These are phyloP conservation scores for Stemphylium beticola DNA, from an alignment of 2,329 filamentous ascomycete genomes.

Conservation along the genomic window DNA sequence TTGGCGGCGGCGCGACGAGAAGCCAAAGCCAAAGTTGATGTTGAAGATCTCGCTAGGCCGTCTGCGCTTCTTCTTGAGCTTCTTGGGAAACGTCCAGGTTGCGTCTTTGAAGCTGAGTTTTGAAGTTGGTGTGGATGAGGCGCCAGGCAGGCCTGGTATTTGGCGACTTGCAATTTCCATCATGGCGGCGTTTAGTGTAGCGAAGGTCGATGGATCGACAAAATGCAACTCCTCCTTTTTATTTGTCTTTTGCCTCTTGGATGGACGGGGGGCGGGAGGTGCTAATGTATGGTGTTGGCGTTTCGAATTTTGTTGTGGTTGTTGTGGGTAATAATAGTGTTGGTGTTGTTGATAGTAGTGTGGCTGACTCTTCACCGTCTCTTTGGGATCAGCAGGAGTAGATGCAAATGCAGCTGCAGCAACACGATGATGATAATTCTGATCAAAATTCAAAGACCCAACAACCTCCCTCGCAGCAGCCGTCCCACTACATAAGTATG, in stretches of 20 bases:
- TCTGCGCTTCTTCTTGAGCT: constrained; percentile 11
- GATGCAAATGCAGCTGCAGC: neutral
- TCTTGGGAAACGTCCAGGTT: constrained; percentile 11
- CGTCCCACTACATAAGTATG: constrained; percentile 12
- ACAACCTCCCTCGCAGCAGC: constrained; percentile 6
- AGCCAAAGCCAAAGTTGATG: constrained; percentile 18
- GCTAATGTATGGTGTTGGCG: too few relatives aligned
- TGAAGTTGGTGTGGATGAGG: neutral
- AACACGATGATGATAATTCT: neutral
- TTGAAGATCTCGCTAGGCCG: constrained; percentile 19
- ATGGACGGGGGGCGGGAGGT: neutral
- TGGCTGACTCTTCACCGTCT: constrained; percentile 1
- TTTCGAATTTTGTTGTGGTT: too few relatives aligned
- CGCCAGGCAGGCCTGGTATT: neutral
- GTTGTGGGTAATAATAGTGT: too few relatives aligned
- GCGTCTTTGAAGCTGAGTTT: constrained; percentile 4
- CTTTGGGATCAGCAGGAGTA: neutral
- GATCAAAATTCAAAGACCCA: neutral
- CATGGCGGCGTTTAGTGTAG: constrained; percentile 10
- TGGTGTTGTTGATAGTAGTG: neutral
- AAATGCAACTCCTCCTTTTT: neutral
- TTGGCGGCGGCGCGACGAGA: constrained; percentile 7
- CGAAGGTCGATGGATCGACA: constrained; percentile 1
- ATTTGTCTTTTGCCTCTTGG: neutral
- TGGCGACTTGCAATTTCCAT: constrained; percentile 11